Conservation (phyloP, 1,284 basidiomycete species). For the Mixia osmundae region DNA sequence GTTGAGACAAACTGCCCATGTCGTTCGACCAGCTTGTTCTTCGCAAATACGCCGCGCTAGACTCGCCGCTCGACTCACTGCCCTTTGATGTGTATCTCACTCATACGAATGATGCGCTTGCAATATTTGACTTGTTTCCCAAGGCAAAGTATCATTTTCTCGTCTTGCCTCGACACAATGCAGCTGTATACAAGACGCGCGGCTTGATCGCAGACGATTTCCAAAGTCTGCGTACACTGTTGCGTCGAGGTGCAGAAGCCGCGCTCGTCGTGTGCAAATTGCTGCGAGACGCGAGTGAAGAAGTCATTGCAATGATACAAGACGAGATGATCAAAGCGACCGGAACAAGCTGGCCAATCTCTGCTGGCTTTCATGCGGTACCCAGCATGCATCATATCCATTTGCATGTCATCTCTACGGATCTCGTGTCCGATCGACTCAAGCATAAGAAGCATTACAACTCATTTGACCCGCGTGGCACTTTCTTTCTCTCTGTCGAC, state of each 20-base stretch:
- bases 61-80: too few species aligned
- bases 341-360: conserved; percentile 56
- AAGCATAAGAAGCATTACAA: conserved; percentile 84
- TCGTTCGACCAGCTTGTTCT: too few species aligned
- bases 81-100: too few species aligned
- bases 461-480: conserved; percentile 63
- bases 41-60: too few species aligned
- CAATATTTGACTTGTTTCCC: too few species aligned
- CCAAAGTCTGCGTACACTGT: too few species aligned
- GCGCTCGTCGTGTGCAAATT: too few species aligned
- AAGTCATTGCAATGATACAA: conserved; percentile 31
- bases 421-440: conserved; percentile 45
- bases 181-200: too few species aligned
- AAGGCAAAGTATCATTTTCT: conserved; percentile 9
- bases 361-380: conserved; percentile 64
- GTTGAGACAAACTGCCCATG: too few species aligned
- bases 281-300: conserved; percentile 6
- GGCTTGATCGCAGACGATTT: too few species aligned
- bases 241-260: too few species aligned
- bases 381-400: conserved; percentile 31
- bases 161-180: conserved; percentile 4
- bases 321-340: conserved; percentile 57
- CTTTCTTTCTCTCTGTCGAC: conserved; percentile 60
- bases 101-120: too few species aligned
- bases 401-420: conserved; percentile 42